Percentiles rank a stretch among this genome's conserved stretches.
These are phyloP conservation scores for Diplosphaera chodatii DNA, from an alignment of 139 green algal genomes.

Conservation along the genomic window DNA sequence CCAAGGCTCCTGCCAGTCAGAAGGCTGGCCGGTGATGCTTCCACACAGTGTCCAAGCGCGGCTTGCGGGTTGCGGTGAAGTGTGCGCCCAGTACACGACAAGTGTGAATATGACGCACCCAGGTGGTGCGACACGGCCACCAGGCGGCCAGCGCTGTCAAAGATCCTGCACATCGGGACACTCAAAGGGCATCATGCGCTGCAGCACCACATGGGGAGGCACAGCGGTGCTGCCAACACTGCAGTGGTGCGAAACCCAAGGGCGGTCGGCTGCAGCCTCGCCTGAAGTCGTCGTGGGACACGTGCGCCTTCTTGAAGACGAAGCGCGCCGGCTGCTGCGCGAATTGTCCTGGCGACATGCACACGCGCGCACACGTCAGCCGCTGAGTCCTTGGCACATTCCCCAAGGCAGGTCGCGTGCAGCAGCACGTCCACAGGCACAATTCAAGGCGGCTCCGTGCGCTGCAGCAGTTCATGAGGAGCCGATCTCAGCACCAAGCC, in stretches of 20 bases:
- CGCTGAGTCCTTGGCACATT: too few relatives aligned
- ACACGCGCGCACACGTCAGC: too few relatives aligned
- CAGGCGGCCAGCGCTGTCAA: constrained; percentile 8
- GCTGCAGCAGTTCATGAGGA: constrained; percentile 3
- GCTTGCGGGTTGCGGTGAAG: too few relatives aligned
- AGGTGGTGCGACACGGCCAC: constrained; percentile 16
- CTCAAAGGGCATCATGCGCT: too few relatives aligned
- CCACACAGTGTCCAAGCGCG: too few relatives aligned
- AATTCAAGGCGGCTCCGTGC: neutral
- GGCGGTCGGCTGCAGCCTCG: too few relatives aligned
- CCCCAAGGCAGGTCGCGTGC: too few relatives aligned
- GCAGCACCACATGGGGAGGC: too few relatives aligned
- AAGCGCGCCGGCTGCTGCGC: neutral
- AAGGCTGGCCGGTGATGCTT: too few relatives aligned
- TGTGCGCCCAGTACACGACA: too few relatives aligned
- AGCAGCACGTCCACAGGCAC: neutral
- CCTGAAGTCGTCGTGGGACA: constrained; percentile 20
- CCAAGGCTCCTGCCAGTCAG: neutral
- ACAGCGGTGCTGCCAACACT: too few relatives aligned
- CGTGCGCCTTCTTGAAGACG: constrained; percentile 28
- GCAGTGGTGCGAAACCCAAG: too few relatives aligned
- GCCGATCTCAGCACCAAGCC: neutral
- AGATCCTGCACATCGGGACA: constrained; percentile 5
- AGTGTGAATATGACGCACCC: neutral
- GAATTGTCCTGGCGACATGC: neutral